Base-by-base conservation (phyloP, 306 rosid species). In the Cicer arietinum region DNA sequence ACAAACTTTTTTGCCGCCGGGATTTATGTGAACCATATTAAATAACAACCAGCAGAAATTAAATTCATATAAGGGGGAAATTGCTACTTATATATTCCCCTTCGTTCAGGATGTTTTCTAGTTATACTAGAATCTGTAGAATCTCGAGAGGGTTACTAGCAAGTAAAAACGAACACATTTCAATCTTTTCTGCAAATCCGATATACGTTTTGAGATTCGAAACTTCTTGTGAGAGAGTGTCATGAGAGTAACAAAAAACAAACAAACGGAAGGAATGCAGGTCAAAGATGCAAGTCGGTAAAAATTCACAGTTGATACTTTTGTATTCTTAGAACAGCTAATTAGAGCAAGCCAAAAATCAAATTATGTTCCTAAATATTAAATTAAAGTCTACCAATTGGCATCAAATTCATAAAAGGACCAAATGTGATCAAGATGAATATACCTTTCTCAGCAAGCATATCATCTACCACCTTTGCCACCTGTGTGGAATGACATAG, bases 371-470 rank as follows among this genome's bases (percentile, higher is more conserved):
- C 12, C 25, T 11, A 41, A 65, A 52, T 65, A 41, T 5, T 41
- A 22, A 56, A 66, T 16, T 10, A 37, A 70, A 71, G 35, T 46
- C 50, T 6, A 17, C 69, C 40, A 66, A 62, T 67, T 67, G 60
- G 2, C 35, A 80, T 52, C 39, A 39, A 57, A 76, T 74, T 59
- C 63, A 63, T 10, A 20, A 67, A 30, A 48, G 46, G 13, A 62
- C 52, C 6, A 60, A 75, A 62, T 8, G 64, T 6, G 65, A 44
- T 58, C 14, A 69, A 73, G 64, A 73, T 67, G 52, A 75, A 46
- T 50, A 90, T 74, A 92, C 99, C 99, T 89, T 88, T 95, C 64
- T 84, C 90, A 48, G 67, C 64, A 10, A 95, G 88, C 71, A 56
- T 25, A 9, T 90, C 94, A 79, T 95, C 98, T 10, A 88, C 90